Evolutionary conservation across 805 yeast species (phyloP).

Genomic region (Kodamaea nitidulidarum): DNA sequence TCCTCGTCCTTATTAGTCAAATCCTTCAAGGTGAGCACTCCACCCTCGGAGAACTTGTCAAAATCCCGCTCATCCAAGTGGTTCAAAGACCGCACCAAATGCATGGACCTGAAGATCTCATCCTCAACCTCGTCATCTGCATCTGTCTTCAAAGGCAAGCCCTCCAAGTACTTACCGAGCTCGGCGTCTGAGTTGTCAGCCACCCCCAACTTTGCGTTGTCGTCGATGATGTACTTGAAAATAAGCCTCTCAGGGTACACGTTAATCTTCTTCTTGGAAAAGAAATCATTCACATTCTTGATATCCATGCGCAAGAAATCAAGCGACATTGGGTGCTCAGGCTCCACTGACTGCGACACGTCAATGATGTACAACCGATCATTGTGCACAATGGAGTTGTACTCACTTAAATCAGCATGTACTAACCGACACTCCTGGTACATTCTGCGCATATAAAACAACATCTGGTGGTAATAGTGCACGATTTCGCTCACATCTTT

Average conservation of each 20-base stretch:
- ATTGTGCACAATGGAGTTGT: constrained; percentile 83
- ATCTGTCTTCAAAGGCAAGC: constrained; percentile 55
- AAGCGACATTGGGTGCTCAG: constrained; percentile 94
- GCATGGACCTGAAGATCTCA: constrained; percentile 79
- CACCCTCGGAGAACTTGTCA: constrained; percentile 71
- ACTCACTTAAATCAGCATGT: constrained; percentile 96
- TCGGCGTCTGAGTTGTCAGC: constrained; percentile 40
- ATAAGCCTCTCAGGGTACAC: constrained; percentile 79
- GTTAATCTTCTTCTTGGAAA: constrained; percentile 63
- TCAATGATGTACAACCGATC: constrained; percentile 81
- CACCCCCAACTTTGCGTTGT: constrained; percentile 33
- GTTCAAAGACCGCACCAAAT: constrained; percentile 73
- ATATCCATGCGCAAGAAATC: constrained; percentile 97
- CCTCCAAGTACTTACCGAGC: constrained; percentile 40
- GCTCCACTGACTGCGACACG: constrained; percentile 96
- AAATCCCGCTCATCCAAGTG: constrained; percentile 89
- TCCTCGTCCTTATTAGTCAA: constrained; percentile 35
- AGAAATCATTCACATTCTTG: constrained; percentile 89
- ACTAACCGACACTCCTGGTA: constrained; percentile 86
- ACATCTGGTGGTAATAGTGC: constrained; percentile 68
- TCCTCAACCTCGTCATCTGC: constrained; percentile 62
- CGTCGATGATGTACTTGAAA: constrained; percentile 69
- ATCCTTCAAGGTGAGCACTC: constrained; percentile 71
- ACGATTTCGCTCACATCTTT: constrained; percentile 61
- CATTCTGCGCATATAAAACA: constrained; percentile 80